Evolutionary conservation across 2,329 filamentous ascomycete genomes (phyloP).

Genomic region (Neopestalotiopsis sp.): DNA sequence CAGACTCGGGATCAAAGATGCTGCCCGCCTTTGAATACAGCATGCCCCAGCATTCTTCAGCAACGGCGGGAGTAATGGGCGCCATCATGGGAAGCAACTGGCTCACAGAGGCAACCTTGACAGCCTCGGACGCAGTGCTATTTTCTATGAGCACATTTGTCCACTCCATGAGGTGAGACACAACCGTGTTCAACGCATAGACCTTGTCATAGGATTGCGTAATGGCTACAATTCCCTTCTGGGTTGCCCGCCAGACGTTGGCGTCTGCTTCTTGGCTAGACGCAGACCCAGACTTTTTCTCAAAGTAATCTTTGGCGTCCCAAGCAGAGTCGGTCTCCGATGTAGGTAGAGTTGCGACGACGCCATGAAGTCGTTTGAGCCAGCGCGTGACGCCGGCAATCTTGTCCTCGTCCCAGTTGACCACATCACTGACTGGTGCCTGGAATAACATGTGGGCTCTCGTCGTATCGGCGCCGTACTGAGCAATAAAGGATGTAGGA

Average conservation of each 20-base stretch:
- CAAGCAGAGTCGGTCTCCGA: slow-evolving; percentile 22
- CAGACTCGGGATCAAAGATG: slow-evolving; percentile 48
- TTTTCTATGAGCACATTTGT: slow-evolving; percentile 70
- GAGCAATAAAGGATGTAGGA: slow-evolving; percentile 72
- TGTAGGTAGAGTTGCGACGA: slow-evolving; percentile 46
- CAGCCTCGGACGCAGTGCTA: slow-evolving; percentile 42
- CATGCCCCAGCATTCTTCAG: slow-evolving; percentile 79
- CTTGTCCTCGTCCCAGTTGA: slow-evolving; percentile 87
- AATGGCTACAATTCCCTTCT: slow-evolving; percentile 71
- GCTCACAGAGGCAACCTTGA: slow-evolving; percentile 57
- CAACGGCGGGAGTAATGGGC: slow-evolving; percentile 79
- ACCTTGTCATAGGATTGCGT: slow-evolving; percentile 73
- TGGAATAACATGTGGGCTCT: slow-evolving; percentile 89
- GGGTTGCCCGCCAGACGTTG: slow-evolving; percentile 68
- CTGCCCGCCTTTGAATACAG: slow-evolving; percentile 49
- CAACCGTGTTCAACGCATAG: slow-evolving; percentile 80
- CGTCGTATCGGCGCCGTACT: slow-evolving; percentile 83
- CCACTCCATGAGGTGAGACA: slow-evolving; percentile 83
- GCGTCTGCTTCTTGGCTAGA: slow-evolving; percentile 48
- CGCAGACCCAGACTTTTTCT: slow-evolving; percentile 36
- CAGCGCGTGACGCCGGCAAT: slow-evolving; percentile 83
- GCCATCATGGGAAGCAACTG: slow-evolving; percentile 75
- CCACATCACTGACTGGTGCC: slow-evolving; percentile 80
- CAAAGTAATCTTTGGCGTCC: slow-evolving; percentile 43
- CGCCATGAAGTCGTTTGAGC: slow-evolving; percentile 71